Percentiles rank a stretch among this genome's conserved stretches.
These are phyloP conservation scores for Colletotrichum brevisporum DNA, from an alignment of 2,329 filamentous ascomycete species.

Conservation along the genomic window DNA sequence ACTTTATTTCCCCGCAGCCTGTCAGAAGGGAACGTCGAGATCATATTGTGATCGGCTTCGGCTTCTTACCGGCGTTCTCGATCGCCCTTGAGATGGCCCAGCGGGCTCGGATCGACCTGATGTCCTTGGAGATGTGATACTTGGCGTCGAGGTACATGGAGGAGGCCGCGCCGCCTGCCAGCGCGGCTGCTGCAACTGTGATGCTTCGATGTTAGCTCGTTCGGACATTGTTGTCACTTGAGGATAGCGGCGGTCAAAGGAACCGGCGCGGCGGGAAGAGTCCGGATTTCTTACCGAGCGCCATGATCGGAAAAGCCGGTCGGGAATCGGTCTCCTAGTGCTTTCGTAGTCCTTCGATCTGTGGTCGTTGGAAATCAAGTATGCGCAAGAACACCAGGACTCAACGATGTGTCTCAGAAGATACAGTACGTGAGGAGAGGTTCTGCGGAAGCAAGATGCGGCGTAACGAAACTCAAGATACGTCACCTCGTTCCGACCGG, in stretches of 20 bases:
- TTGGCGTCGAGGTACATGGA: constrained; percentile 76
- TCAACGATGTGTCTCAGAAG: background rate
- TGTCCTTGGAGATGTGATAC: constrained; percentile 75
- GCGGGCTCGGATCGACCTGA: constrained; percentile 58
- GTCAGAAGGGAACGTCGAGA: no score
- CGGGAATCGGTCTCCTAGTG: background rate
- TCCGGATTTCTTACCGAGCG: constrained; percentile 11
- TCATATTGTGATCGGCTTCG: no score
- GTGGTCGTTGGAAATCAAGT: background rate
- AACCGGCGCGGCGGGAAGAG: background rate
- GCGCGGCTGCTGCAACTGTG: constrained; percentile 52
- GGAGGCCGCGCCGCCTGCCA: constrained; percentile 49
- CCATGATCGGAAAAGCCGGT: constrained; percentile 6
- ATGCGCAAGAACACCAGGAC: background rate
- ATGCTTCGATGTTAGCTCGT: background rate
- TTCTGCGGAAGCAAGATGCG: background rate
- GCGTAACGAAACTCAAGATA: background rate
- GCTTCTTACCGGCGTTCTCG: constrained; percentile 48
- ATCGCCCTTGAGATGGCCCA: constrained; percentile 53
- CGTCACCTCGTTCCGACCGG: constrained; percentile 5
- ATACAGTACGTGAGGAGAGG: background rate
- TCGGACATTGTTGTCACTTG: no score
- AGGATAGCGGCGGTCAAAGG: no score
- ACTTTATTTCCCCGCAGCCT: constrained; percentile 54
- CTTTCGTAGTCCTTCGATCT: background rate